Evolutionary conservation across 352 stramenopile genomes (phyloP).

Genomic region (Phytophthora multivora): DNA sequence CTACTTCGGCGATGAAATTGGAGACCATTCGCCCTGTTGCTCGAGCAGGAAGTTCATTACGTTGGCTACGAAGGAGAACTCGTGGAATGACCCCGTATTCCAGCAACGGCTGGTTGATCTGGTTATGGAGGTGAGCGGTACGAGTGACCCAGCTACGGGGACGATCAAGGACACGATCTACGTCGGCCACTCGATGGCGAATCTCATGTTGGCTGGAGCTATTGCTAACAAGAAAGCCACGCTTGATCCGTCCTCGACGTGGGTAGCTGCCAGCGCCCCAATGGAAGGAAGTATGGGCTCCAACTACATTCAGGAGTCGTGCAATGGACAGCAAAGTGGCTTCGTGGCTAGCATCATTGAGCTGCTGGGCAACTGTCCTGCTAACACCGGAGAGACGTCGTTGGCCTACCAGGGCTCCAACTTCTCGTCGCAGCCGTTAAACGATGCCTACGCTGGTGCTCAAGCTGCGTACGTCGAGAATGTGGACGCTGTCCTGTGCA

Average conservation of each 20-base stretch:
- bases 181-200: constrained; percentile 69
- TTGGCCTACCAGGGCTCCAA: constrained; percentile 40
- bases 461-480: constrained; percentile 36
- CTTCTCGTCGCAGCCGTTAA: constrained; percentile 20
- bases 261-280: constrained; percentile 43
- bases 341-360: constrained; percentile 34
- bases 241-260: constrained; percentile 39
- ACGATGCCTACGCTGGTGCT: constrained; percentile 29
- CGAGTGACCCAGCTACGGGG: constrained; percentile 33
- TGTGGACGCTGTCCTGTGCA: constrained; percentile 41
- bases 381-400: constrained; percentile 30
- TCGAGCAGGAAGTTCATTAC: constrained; percentile 54
- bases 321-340: constrained; percentile 24
- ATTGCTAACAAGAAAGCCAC: constrained; percentile 37
- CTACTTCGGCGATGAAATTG: constrained; percentile 56
- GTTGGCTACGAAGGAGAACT: constrained; percentile 51
- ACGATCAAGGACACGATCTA: constrained; percentile 70
- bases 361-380: constrained; percentile 50
- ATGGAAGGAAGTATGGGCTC: constrained; percentile 57
- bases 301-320: constrained; percentile 48
- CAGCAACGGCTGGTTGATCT: constrained; percentile 47
- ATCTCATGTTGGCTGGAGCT: constrained; percentile 51
- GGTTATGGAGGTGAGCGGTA: constrained; percentile 40
- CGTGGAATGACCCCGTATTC: constrained; percentile 46
- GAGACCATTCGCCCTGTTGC: constrained; percentile 64